These are phyloP conservation scores for Fusarium ramigenum DNA, from an alignment of 2,329 filamentous ascomycete species.

Conservation along the genomic window DNA sequence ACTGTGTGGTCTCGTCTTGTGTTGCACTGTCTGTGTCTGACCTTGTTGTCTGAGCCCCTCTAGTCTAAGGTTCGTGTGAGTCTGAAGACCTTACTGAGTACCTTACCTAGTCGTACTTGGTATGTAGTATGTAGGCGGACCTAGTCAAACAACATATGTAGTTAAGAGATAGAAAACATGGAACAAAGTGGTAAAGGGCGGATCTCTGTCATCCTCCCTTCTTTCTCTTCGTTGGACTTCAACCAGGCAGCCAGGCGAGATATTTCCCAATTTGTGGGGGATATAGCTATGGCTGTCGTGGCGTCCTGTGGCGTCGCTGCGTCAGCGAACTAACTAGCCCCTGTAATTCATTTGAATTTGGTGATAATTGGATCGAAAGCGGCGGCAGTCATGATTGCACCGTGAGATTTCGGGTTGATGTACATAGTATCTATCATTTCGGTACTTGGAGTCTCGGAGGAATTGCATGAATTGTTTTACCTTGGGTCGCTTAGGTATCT, in stretches of 20 bases:
- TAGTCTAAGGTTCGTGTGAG: not conserved
- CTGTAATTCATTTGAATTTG: constrained; percentile 13
- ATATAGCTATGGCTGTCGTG: constrained; percentile 26
- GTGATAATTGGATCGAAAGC: not conserved
- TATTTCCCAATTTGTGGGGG: constrained; percentile 14
- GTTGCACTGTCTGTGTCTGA: not conserved
- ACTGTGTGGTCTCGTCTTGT: not conserved
- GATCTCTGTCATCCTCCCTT: constrained; percentile 18
- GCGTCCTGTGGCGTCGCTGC: constrained; percentile 29
- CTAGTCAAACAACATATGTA: not conserved
- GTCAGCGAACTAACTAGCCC: constrained; percentile 15
- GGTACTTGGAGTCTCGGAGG: not conserved
- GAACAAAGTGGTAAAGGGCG: constrained; percentile 12
- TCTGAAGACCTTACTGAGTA: constrained; percentile 2
- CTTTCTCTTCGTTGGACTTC: constrained; percentile 1
- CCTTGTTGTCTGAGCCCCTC: not conserved
- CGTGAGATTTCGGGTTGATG: not conserved
- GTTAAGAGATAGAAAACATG: not conserved
- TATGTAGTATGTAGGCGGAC: not conserved
- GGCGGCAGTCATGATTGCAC: not conserved
- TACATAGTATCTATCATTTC: not conserved
- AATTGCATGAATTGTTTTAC: not conserved
- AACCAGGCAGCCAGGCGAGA: not conserved
- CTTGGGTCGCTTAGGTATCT: not conserved
- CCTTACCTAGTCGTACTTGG: too few relatives aligned